Evolutionary conservation across 805 yeast species (phyloP).

Genomic region (Candida boidinii): DNA sequence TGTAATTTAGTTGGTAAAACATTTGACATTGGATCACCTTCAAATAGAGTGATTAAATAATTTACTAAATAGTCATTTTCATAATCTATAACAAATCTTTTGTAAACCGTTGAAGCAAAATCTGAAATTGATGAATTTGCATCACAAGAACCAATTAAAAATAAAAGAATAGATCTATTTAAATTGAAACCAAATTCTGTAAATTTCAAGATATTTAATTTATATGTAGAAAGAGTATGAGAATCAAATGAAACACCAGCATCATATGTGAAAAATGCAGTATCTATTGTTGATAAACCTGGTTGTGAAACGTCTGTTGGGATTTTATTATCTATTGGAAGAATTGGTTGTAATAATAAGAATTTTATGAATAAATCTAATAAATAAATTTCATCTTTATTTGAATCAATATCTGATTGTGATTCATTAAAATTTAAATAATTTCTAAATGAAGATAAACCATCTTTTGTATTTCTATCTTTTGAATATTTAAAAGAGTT

Average conservation of each 20-base stretch:
- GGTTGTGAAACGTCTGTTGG: slow-evolving; percentile 45
- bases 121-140: slow-evolving; percentile 46
- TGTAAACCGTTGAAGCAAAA: slow-evolving; percentile 39
- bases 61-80: slow-evolving; percentile 39
- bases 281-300: slow-evolving; percentile 52
- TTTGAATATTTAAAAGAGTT: slow-evolving; percentile 40
- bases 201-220: slow-evolving; percentile 33
- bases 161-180: slow-evolving; percentile 25
- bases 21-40: slow-evolving; percentile 34
- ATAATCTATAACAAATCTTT: slow-evolving; percentile 41
- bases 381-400: slow-evolving; percentile 39
- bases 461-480: no score
- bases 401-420: slow-evolving; percentile 11
- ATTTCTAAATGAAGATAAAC: slow-evolving; percentile 21
- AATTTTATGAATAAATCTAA: slow-evolving; percentile 42
- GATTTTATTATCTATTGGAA: slow-evolving; percentile 24
- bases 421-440: slow-evolving; percentile 27
- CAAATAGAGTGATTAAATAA: slow-evolving; percentile 36
- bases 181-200: slow-evolving; percentile 33
- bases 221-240: slow-evolving; percentile 34
- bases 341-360: slow-evolving; percentile 44
- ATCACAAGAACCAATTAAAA: slow-evolving; percentile 60
- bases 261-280: slow-evolving; percentile 53
- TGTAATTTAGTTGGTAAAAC: slow-evolving; percentile 45
- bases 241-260: slow-evolving; percentile 57